Evolutionary conservation across 345 rosid genomes (phyloP).

Genomic region (Eucalyptus erythrocorys): DNA sequence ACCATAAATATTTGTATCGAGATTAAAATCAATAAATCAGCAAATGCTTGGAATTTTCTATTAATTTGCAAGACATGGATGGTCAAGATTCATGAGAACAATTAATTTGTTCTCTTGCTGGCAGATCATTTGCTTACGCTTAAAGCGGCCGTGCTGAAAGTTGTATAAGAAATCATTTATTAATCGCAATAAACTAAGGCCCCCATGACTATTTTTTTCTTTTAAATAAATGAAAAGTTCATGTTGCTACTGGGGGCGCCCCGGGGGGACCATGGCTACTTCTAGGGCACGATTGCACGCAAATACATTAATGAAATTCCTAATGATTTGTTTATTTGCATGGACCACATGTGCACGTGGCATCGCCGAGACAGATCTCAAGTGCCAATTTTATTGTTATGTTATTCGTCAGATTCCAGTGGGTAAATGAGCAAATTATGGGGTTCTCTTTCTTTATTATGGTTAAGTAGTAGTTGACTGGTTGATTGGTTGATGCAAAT

Average conservation of each 20-base stretch:
- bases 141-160: background rate
- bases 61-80: background rate
- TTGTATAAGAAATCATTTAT: background rate
- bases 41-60: background rate
- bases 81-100: background rate
- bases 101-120: background rate
- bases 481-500: background rate
- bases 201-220: background rate
- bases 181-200: background rate
- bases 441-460: background rate
- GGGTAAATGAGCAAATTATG: background rate
- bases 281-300: background rate
- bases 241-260: background rate
- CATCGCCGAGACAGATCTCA: background rate
- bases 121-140: background rate
- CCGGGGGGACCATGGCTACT: background rate
- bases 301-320: background rate
- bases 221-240: background rate
- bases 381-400: background rate
- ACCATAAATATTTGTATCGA: background rate
- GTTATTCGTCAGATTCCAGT: background rate
- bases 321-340: background rate
- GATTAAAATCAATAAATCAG: background rate
- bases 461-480: background rate
- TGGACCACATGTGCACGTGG: background rate